Evolutionary conservation across 2,329 filamentous ascomycete species (phyloP), one percentile per base, ranked within the genome.

Genomic region (Penicillium palitans): DNA sequence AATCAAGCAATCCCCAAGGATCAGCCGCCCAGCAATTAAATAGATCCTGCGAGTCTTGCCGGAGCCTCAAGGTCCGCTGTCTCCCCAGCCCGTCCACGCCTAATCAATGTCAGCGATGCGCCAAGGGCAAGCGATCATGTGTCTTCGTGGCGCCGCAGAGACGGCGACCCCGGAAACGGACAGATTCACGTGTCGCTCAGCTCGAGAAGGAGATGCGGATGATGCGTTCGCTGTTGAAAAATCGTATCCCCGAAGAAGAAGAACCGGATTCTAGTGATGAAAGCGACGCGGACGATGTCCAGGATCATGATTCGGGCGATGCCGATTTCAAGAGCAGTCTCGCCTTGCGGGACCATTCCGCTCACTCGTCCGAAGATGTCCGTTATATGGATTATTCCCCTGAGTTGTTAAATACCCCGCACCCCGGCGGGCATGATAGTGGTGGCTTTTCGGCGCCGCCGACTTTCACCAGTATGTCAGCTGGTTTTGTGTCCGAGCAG

Each of bases 121-220:
- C 66, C 10, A 75, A 72, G 60, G 68, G 71, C 12, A 73, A 71
- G 44, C 66, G 72, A 49, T 17, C 67, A 1, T 75, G 72, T 39
- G 55, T 74, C 51, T 75, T 75, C 49, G 70, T 75, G 55, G 72
- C 72, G 6, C 72, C 72, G 27, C 72, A 75, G 53, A 66, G 70
- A 52, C 69, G 72, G 27, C 72, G 72, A 33, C 72, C 72, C 7
- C 72, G 72, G 27, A 75, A 74, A 57, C 67, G 72, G 37, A 75
- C 72, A 3, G 72, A 75, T 52, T 73, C 72, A 13, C 65, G 72
- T 17, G 72, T 75, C 10, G 72, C 72, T 7, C 72, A 75, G 52
- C 49, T 75, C 39, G 72, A 75, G 57, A 71, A 65, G 52, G 72
- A 75, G 55, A 75, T 75, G 72, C 70, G 71, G 10, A 66, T 72